Base-by-base conservation (phyloP, 2,329 filamentous ascomycete species). In the Aspergillus arachidicola region DNA sequence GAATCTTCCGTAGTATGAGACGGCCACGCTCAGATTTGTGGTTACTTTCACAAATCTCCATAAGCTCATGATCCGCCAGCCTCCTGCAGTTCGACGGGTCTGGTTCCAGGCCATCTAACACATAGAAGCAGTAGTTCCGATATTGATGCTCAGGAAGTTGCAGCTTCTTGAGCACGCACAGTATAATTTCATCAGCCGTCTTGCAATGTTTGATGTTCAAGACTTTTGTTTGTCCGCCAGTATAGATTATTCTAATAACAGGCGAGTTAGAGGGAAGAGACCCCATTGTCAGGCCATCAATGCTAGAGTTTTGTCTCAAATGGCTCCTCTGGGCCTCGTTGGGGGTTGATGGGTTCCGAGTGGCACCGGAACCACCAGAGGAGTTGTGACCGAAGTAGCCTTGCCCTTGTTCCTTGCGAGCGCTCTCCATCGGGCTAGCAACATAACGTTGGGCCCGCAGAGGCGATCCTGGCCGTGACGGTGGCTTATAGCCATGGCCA, bases 91-190 rank as follows among this genome's bases (percentile, higher is more conserved):
- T 89, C 57, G 85, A 86, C 34, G 93, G 90, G 69, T 95, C 90
- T 1, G 94, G 89, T 55, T 97, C 93, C 45, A 93, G 83, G 57
- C 94, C 94, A 68, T 92, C 90, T 63, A 98, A 84, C 1, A 97
- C 90, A 83, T 95, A 98, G 81, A 99, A 98, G 81, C 94, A 97
- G 80, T 97, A 98, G 73, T 96, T 97, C 72, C 93, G 88, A 75
- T 95, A 91, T 72, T 97, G 93, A 66, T 94, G 92, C 74, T 97
- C 93, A 26, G 93, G 91, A 34, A 97, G 85, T 46, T 89, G 89
- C 67, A 97, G 92, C 77, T 98, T 98, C 69, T 91, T 88, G 51
- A 98, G 81, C 0, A 95, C 96, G 64, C 92, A 91, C 53, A 93
- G 86, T 83, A 97, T 94, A 58, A 98, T 92, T 69, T 98, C 93